Percentiles rank a stretch among this genome's conserved stretches.
These are phyloP conservation scores for Paralagenidium karlingii DNA, from an alignment of 352 stramenopile genomes.

Conservation along the genomic window DNA sequence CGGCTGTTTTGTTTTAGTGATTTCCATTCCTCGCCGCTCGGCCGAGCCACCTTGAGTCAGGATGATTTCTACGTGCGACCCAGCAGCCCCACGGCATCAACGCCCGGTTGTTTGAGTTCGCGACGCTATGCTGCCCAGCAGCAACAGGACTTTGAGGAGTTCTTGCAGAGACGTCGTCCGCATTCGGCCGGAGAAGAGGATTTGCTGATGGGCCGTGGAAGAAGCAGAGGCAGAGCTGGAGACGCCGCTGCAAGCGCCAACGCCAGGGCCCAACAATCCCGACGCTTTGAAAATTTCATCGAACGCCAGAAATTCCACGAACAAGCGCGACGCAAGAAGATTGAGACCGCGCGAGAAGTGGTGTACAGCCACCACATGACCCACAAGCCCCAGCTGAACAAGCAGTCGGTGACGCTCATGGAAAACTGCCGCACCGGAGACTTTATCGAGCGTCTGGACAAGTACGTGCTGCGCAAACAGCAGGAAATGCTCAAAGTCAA, in stretches of 20 bases:
- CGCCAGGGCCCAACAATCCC: constrained; percentile 34
- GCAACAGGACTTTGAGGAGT: no score
- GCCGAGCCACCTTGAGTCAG: no score
- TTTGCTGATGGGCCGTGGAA: constrained; percentile 8
- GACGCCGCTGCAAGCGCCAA: no score
- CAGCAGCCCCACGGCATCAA: neutral
- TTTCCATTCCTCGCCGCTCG: no score
- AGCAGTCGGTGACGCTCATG: constrained; percentile 69
- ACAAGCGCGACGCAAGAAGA: constrained; percentile 41
- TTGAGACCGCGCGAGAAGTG: constrained; percentile 13
- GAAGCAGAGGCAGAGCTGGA: no score
- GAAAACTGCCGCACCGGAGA: constrained; percentile 67
- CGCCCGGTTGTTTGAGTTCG: neutral
- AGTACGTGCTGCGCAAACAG: constrained; percentile 66
- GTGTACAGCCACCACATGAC: constrained; percentile 33
- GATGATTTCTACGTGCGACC: constrained; percentile 40
- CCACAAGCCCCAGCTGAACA: constrained; percentile 71
- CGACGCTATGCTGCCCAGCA: no score
- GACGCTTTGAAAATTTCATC: constrained; percentile 54
- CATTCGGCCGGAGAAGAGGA: neutral
- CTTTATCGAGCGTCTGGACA: constrained; percentile 66
- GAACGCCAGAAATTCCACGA: constrained; percentile 67
- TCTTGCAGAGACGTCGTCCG: no score
- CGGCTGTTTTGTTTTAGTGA: no score
- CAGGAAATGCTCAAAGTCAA: constrained; percentile 73